Evolutionary conservation across 2,329 filamentous ascomycete genomes (phyloP), one percentile per base, ranked within the genome.

Genomic region (Trichophyton equinum): DNA sequence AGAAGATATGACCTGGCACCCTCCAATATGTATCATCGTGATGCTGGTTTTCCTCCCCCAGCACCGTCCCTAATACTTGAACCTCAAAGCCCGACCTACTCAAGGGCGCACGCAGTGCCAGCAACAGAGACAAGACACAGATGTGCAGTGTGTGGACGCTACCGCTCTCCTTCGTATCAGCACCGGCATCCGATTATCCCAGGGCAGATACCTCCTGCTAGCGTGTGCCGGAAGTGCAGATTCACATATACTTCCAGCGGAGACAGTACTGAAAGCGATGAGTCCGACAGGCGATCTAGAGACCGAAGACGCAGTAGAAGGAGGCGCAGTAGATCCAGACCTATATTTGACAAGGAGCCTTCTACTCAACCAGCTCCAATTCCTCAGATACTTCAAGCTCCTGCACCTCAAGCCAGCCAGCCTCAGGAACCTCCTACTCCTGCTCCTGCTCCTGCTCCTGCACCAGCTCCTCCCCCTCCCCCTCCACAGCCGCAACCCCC

Each of bases 121-220:
- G n/a, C 60, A 18, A 7, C 47, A 15, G 63, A 63, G 51, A 51
- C 58, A n/a, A 60, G 53, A 30, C 60, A 63, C 62, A 38, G 57
- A 51, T 64, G 63, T 47, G 46, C 47, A 18, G 20, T 58, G 9
- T 64, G 63, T 55, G 63, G 63, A 36, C 59, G 62, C 38, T 63
- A 62, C 44, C 60, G 62, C 9, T 63, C 62, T 5, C 57, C 61
- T 18, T 60, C 63, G 1, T 64, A 62, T 42, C 61, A 62, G 6
- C 51, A 57, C 40, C 59, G 59, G 18, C 59, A 61, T 56, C 61
- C 59, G 11, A 57, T 61, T 6, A 15, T 56, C 8, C 22, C 55
- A 11, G 62, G 61, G 13, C 58, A 55, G 36, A 7, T 30, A 6
- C 40, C 60, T 4, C 27, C 44, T 11, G 13, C 57, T 27, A 38